These are phyloP conservation scores for Teratosphaeria epicoccoides DNA, from an alignment of 2,329 filamentous ascomycete species.

Conservation along the genomic window DNA sequence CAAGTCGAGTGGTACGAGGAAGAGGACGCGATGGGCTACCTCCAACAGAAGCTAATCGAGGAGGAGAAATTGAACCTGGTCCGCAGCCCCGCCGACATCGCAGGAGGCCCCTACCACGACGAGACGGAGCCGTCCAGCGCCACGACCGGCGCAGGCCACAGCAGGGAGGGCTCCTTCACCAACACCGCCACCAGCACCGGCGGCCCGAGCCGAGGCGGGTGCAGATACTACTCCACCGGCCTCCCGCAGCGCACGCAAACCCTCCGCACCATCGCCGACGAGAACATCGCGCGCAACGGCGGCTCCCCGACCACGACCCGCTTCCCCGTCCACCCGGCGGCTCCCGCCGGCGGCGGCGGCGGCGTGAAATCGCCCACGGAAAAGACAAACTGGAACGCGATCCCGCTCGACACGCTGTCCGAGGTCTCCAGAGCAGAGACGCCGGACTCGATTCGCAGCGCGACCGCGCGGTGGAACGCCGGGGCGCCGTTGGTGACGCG, in stretches of 20 bases:
- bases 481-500: not conserved
- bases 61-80: not conserved
- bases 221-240: not conserved
- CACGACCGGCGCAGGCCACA: not conserved
- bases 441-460: not conserved
- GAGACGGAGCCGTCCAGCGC: not conserved
- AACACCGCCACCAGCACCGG: not conserved
- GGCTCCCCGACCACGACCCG: not conserved
- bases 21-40: not conserved
- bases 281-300: not conserved
- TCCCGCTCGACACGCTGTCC: not conserved
- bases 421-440: not conserved
- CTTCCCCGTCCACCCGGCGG: not conserved
- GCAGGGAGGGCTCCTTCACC: not conserved
- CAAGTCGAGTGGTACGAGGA: conserved; percentile 8
- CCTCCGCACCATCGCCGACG: not conserved
- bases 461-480: not conserved
- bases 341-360: no score
- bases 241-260: not conserved
- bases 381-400: not conserved
- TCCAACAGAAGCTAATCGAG: not conserved
- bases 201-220: not conserved
- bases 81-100: not conserved
- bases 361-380: no score
- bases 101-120: not conserved